These are phyloP conservation scores for Metschnikowia anglica DNA, from an alignment of 805 yeast species.

Conservation along the genomic window DNA sequence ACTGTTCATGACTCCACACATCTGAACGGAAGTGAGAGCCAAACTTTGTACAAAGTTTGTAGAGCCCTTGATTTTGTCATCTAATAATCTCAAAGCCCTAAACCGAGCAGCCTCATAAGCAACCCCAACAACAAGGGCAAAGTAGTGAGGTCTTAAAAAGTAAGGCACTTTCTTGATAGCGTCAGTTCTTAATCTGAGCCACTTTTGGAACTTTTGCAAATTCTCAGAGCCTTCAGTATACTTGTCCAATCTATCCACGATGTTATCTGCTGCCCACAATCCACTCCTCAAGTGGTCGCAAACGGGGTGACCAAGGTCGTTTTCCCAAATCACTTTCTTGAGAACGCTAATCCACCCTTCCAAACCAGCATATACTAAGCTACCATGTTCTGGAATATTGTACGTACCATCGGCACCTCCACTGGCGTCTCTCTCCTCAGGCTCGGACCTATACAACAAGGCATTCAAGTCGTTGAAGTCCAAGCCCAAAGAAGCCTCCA, in stretches of 20 bases:
- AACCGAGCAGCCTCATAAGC: conserved; percentile 80
- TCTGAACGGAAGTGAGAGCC: conserved; percentile 80
- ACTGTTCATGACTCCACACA: conserved; percentile 71
- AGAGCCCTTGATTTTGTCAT: conserved; percentile 53
- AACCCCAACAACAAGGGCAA: conserved; percentile 76
- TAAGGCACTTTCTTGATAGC: conserved; percentile 69
- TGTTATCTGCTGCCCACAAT: conserved; percentile 83
- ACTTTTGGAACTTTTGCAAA: conserved; percentile 55
- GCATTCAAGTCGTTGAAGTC: conserved; percentile 71
- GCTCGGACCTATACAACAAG: conserved; percentile 72
- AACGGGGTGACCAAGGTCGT: conserved; percentile 81
- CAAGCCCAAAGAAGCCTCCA: conserved; percentile 64
- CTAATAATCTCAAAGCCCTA: conserved; percentile 58
- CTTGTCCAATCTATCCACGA: conserved; percentile 58
- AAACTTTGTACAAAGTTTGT: conserved; percentile 77
- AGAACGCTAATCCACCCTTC: conserved; percentile 87
- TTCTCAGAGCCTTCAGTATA: conserved; percentile 48
- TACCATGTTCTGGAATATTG: conserved; percentile 69
- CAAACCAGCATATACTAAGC: conserved; percentile 80
- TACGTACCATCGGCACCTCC: conserved; percentile 73
- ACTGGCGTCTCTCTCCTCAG: conserved; percentile 84
- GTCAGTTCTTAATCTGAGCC: conserved; percentile 67
- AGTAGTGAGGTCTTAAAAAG: conserved; percentile 82
- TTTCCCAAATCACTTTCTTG: conserved; percentile 57
- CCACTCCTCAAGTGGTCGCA: conserved; percentile 81